Evolutionary conservation across 345 rosid genomes (phyloP), one percentile per base, ranked within the genome.

Genomic region (Eutrema japonicum): DNA sequence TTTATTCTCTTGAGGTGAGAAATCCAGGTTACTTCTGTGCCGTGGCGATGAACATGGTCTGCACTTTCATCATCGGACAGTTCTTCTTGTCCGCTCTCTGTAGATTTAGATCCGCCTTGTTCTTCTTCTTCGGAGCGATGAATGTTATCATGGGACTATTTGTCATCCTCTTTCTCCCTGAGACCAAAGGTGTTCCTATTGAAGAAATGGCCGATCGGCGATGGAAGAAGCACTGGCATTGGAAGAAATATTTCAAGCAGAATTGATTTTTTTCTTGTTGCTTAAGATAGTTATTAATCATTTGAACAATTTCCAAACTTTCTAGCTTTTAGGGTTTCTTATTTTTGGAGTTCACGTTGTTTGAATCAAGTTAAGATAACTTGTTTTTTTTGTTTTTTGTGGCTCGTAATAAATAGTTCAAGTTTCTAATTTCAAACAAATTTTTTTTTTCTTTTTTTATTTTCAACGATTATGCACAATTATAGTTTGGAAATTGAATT

Each of bases 41-140:
- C 0, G 91, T 90, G 54, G 89, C 85, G 0, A 85, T 86, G 65
- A 75, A 73, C 64, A 79, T 87, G 83, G 4, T 81, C 7, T 87
- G 85, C 70, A 87, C 89, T 30, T 89, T 86, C 60, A 0, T 81
- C 2, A 61, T 86, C 29, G 93, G 91, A 2, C 90, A 89, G 45
- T 75, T 82, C n/a, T 84, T 83, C 64, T 62, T 87, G 47, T 36
- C 87, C 1, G 84, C 88, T 79, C 82, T 89, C 3, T 89, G 92
- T 69, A 80, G 66, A 26, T 77, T 89, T 29, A 76, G 79, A 80
- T 70, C 88, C 0, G 78, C 61, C 6, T 71, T 82, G 68, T 89
- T 89, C 87, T 80, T 80, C 78, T 83, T 89, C 71, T 89, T 87
- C 8, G 90, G 75, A 6, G 58, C 11, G 2, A 87, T 88, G 88